Conservation (phyloP, 176 grass and related monocot genomes). For the Oryza australiensis region DNA sequence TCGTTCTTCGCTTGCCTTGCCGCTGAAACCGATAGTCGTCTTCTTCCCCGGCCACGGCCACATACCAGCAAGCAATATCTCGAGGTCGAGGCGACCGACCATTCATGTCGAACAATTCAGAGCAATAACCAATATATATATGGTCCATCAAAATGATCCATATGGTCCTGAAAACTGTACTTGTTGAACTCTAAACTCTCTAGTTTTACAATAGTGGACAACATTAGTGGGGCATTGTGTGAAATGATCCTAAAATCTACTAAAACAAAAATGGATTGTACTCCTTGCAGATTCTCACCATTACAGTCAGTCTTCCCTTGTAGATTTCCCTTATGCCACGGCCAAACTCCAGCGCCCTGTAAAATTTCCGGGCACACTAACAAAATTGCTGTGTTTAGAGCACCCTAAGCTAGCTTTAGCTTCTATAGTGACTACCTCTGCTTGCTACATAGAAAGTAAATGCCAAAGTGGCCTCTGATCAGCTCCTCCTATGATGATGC, state of each 20-base stretch:
- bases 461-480: background rate
- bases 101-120: no score
- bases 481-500: conserved; percentile 56
- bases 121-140: no score
- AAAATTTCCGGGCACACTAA: conserved; percentile 10
- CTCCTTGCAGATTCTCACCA: background rate
- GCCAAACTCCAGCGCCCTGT: conserved; percentile 10
- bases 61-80: no score
- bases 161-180: background rate
- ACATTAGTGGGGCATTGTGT: background rate
- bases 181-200: background rate
- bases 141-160: background rate
- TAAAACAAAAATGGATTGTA: background rate
- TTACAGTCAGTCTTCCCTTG: background rate
- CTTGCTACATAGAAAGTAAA: background rate
- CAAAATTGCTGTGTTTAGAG: conserved; percentile 23
- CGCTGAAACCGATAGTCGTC: no score
- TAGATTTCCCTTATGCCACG: background rate
- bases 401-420: conserved; percentile 11
- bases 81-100: no score
- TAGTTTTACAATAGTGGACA: background rate
- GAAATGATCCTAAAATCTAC: background rate
- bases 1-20: no score
- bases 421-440: background rate
- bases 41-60: no score